Conservation (phyloP, 768 basidiomycete species). For the Phanerochaete sordida region DNA sequence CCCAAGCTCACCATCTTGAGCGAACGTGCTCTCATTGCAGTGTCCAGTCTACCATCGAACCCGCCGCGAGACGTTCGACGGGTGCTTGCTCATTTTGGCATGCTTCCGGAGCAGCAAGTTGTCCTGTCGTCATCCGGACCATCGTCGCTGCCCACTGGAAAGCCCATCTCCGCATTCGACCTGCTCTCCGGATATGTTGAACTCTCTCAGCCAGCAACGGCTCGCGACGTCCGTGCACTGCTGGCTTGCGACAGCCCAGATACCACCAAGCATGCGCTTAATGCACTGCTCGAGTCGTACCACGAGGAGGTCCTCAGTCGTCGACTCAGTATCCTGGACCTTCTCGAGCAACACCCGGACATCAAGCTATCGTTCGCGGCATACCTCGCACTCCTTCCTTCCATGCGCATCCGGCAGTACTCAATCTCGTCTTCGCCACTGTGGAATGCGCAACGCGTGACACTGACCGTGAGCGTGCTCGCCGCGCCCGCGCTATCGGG, state of each 20-base stretch:
- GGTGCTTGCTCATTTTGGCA: constrained; percentile 33
- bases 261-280: constrained; percentile 25
- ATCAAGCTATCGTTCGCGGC: constrained; percentile 34
- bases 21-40: no score
- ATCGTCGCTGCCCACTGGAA: constrained; percentile 37
- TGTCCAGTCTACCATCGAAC: constrained; percentile 36
- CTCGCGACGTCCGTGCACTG: constrained; percentile 36
- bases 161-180: constrained; percentile 32
- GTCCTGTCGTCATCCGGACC: constrained; percentile 34
- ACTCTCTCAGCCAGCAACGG: constrained; percentile 44
- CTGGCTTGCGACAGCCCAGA: constrained; percentile 23
- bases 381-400: constrained; percentile 40
- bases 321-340: constrained; percentile 38
- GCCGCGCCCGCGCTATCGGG: constrained; percentile 35
- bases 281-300: constrained; percentile 29
- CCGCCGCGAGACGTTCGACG: constrained; percentile 36
- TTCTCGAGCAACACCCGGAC: constrained; percentile 36
- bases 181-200: constrained; percentile 45
- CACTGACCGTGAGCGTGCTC: constrained; percentile 44
- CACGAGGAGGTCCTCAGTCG: constrained; percentile 30
- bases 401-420: constrained; percentile 48
- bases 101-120: constrained; percentile 39
- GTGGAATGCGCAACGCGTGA: constrained; percentile 37
- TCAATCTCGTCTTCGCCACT: constrained; percentile 49
- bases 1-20: no score